These are phyloP conservation scores for Curvularia hawaiiensis DNA, from an alignment of 2,329 filamentous ascomycete species.

Conservation along the genomic window DNA sequence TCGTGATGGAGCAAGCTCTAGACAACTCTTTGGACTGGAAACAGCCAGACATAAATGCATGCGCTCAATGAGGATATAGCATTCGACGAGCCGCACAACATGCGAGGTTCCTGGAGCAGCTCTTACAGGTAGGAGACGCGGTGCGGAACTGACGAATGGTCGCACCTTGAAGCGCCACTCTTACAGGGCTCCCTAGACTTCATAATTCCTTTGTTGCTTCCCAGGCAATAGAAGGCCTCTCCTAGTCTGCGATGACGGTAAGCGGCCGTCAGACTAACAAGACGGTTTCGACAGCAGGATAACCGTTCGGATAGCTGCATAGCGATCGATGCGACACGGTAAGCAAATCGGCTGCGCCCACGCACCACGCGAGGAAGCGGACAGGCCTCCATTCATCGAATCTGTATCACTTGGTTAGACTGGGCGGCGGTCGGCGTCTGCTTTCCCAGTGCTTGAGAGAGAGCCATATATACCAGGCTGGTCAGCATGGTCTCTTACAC, in stretches of 20 bases:
- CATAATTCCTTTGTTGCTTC: constrained; percentile 5
- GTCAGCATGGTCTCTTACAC: constrained; percentile 25
- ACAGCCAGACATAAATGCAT: constrained; percentile 17
- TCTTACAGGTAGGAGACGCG: constrained; percentile 17
- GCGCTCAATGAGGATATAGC: constrained; percentile 21
- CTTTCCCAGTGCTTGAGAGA: constrained; percentile 26
- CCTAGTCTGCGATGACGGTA: constrained; percentile 14
- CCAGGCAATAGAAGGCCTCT: constrained; percentile 4
- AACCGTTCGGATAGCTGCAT: constrained; percentile 29
- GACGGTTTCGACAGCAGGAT: constrained; percentile 34
- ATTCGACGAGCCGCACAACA: constrained; percentile 30
- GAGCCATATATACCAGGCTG: constrained; percentile 16
- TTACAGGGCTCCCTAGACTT: constrained; percentile 13
- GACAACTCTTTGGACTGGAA: constrained; percentile 15
- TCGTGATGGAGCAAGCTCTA: constrained; percentile 21
- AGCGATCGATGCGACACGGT: constrained; percentile 35
- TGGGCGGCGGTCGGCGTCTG: constrained; percentile 22
- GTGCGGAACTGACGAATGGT: neutral
- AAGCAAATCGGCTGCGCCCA: constrained; percentile 37
- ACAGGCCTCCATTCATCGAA: constrained; percentile 30
- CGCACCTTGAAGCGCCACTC: constrained; percentile 18
- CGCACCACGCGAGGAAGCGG: constrained; percentile 39
- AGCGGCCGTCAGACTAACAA: constrained; percentile 17
- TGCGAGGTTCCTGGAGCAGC: constrained; percentile 31
- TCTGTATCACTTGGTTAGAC: constrained; percentile 32